Evolutionary conservation across 2,329 filamentous ascomycete genomes (phyloP).

Genomic region (Epichloe uncinata): DNA sequence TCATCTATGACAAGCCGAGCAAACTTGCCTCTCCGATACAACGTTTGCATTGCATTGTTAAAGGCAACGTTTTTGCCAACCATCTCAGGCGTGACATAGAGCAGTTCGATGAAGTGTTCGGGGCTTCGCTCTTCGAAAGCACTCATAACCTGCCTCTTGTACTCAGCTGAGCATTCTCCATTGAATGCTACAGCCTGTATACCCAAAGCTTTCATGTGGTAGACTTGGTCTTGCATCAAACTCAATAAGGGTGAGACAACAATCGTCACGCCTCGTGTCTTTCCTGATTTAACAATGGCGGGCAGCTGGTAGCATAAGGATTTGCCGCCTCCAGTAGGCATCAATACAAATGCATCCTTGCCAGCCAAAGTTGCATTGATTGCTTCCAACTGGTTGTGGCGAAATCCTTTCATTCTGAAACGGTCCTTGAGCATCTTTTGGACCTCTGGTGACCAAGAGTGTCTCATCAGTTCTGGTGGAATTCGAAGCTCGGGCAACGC

Average conservation of each 20-base stretch:
- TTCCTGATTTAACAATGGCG: slow-evolving; percentile 67
- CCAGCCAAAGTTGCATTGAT: slow-evolving; percentile 86
- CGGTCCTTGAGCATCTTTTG: slow-evolving; percentile 64
- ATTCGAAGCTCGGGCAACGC: slow-evolving; percentile 21
- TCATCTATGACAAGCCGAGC: slow-evolving; percentile 94
- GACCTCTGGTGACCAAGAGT: slow-evolving; percentile 79
- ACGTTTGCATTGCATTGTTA: slow-evolving; percentile 45
- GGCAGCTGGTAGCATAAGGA: slow-evolving; percentile 94
- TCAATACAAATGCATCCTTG: slow-evolving; percentile 85
- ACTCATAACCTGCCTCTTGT: slow-evolving; percentile 53
- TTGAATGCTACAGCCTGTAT: slow-evolving; percentile 78
- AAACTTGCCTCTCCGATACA: slow-evolving; percentile 60
- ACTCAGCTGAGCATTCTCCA: slow-evolving; percentile 51
- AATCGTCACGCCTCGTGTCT: slow-evolving; percentile 74
- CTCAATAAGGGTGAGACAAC: slow-evolving; percentile 92
- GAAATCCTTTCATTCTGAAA: slow-evolving; percentile 77
- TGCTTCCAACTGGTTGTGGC: slow-evolving; percentile 83
- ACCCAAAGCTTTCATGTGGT: slow-evolving; percentile 59
- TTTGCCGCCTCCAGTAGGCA: slow-evolving; percentile 96
- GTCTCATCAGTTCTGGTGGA: slow-evolving; percentile 43
- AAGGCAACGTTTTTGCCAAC: slow-evolving; percentile 67
- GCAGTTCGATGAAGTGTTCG: slow-evolving; percentile 66
- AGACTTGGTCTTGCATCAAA: slow-evolving; percentile 93
- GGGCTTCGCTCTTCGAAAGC: slow-evolving; percentile 49
- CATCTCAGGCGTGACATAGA: slow-evolving; percentile 98